These are phyloP conservation scores for Scopulariopsis brevicaulis DNA, from an alignment of 2,329 filamentous ascomycete species.

Conservation along the genomic window DNA sequence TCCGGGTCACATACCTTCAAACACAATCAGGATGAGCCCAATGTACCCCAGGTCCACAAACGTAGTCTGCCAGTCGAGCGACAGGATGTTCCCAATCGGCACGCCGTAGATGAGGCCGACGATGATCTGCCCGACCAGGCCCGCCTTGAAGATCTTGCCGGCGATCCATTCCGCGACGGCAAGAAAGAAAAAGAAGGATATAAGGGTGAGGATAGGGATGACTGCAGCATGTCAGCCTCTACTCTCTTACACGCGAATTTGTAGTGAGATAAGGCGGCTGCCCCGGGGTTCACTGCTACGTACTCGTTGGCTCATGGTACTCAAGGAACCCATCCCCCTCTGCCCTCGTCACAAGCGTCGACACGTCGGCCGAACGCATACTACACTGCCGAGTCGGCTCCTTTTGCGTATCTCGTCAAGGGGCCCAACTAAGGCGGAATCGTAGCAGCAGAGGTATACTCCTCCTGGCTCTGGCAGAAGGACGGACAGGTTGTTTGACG, in stretches of 20 bases:
- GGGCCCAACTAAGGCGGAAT: background rate
- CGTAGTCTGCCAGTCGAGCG: slow-evolving; percentile 27
- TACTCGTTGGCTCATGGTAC: slow-evolving; percentile 26
- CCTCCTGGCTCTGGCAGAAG: background rate
- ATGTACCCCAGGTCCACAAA: slow-evolving; percentile 34
- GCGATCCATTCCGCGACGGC: slow-evolving; percentile 27
- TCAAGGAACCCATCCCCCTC: slow-evolving; percentile 17
- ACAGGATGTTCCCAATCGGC: slow-evolving; percentile 31
- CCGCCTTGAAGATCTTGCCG: slow-evolving; percentile 26
- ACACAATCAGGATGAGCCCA: slow-evolving; percentile 36
- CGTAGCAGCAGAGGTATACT: background rate
- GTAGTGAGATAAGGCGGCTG: background rate
- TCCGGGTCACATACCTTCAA: slow-evolving; percentile 20
- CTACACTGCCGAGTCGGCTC: no score
- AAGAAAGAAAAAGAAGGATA: slow-evolving; percentile 32
- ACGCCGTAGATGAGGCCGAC: slow-evolving; percentile 33
- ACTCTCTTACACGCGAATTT: background rate
- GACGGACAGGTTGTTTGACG: background rate
- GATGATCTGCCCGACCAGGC: slow-evolving; percentile 32
- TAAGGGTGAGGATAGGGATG: slow-evolving; percentile 24
- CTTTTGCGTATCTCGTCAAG: no score
- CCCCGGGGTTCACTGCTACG: slow-evolving; percentile 8
- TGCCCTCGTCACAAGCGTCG: background rate
- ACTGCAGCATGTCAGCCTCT: slow-evolving; percentile 13
- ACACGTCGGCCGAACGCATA: background rate